Base-by-base conservation (phyloP, 2,329 filamentous ascomycete genomes). In the Scedosporium apiospermum region DNA sequence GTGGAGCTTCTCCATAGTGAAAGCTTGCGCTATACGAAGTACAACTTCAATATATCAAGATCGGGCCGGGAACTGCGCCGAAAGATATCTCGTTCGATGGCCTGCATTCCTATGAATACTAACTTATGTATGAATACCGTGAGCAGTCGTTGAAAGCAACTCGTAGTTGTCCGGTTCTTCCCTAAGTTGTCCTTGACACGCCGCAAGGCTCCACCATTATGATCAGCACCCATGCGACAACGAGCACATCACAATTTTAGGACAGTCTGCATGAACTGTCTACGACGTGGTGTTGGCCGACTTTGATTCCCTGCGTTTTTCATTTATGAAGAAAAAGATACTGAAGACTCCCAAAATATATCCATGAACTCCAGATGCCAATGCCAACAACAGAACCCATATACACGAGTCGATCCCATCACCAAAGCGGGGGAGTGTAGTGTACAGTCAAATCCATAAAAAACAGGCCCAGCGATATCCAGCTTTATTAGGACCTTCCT, bases 341-440 rank as follows among this genome's bases (percentile, higher is more conserved):
- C 1, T 4, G 14, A 55, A 34, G 27, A 51, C 18, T 58, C 26
- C 30, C 30, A 30, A 14, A 26, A 44, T 44, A 41, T 10, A 18
- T 14, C 58, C 58, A 26, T 34, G 38, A 62, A 62, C 60, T 62
- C 60, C 60, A 16, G 12, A 62, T 57, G 41, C 60, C 53, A 42
- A 62, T 62, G 60, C 49, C 27, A 38, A 44, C 60, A 57, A 27
- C 5, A 53, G 34, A 10, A 6, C 18, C n/a, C 6, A 57, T 46
- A 38, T 16, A 30, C 58, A 18, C 57, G 6, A 42, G 30, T 10
- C 14, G n/a, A 58, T 41, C 9, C n/a, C 30, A 1, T 58, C 30
- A 26, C 16, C 57, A 12, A 12, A 5, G 57, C 16, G 16, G n/a
- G 27, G 26, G 34, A n/a, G 60, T 12, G 46, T 34, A 46, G 42